These are phyloP conservation scores for Boletus nobilissimus DNA, from an alignment of 1,284 basidiomycete genomes.

Conservation along the genomic window DNA sequence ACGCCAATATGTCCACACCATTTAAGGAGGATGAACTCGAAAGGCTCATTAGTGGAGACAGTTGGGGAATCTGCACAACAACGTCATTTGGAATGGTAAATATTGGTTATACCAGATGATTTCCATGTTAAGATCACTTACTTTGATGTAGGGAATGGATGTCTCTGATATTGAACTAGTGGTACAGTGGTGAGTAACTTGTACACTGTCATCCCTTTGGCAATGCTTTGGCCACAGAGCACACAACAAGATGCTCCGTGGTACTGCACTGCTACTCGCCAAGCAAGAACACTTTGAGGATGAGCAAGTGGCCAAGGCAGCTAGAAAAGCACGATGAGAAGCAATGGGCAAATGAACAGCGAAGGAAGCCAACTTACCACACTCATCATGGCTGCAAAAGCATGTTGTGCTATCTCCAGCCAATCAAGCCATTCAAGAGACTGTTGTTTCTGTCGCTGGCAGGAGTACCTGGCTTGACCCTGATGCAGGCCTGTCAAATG, in stretches of 20 bases:
- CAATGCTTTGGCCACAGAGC: background rate
- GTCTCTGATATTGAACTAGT: background rate
- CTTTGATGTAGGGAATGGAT: background rate
- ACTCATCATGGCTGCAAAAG: no score
- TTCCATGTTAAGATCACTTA: background rate
- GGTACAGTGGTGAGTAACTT: background rate
- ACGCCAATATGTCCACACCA: background rate
- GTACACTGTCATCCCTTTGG: background rate
- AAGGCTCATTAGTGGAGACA: background rate
- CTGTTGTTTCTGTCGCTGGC: no score
- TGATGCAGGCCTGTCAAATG: no score
- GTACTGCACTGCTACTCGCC: background rate
- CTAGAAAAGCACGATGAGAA: background rate
- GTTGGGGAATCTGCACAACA: background rate
- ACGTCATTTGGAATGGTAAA: background rate
- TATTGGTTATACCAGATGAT: no score
- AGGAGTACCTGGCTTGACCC: no score
- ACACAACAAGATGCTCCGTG: background rate
- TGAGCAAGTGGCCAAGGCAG: background rate
- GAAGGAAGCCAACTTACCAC: no score
- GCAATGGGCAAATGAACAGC: background rate
- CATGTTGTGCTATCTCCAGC: no score
- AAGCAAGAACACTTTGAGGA: background rate
- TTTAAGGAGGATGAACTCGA: background rate
- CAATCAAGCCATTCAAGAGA: no score